phyloP scores from a whole-genome alignment of 345 rosid genomes.

The Boechera stricta region DNA sequence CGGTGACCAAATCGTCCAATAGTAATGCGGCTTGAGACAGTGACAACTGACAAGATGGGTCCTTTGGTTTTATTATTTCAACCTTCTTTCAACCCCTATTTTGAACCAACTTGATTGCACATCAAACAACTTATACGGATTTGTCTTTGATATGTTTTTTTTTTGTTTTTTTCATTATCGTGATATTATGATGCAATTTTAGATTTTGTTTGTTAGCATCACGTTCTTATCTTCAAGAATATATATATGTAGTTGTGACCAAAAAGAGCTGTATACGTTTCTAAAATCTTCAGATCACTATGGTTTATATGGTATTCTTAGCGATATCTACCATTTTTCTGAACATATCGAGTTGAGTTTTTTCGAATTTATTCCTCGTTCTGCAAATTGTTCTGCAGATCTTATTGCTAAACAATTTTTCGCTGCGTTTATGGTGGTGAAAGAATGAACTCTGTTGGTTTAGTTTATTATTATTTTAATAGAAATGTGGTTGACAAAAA shows the following conservation, averaged over 20 bases:
- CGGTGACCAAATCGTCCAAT: slow-evolving; percentile 27
- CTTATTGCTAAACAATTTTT: no score
- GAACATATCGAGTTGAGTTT: no score
- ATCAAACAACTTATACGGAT: slow-evolving; percentile 39
- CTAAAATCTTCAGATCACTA: no score
- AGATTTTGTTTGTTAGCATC: slow-evolving; percentile 28
- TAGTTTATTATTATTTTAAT: no score
- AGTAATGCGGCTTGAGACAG: slow-evolving; percentile 37
- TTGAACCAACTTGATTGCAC: slow-evolving; percentile 29
- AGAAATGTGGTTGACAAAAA: no score
- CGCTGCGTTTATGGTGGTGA: no score
- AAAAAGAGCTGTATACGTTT: slow-evolving; percentile 2
- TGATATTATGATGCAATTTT: slow-evolving; percentile 29
- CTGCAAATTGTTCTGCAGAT: no score
- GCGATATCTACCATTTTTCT: no score
- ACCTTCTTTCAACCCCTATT: slow-evolving; percentile 41
- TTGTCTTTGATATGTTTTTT: slow-evolving; percentile 39
- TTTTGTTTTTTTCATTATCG: neutral
- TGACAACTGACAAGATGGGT: slow-evolving; percentile 37
- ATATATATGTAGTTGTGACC: slow-evolving; percentile 15
- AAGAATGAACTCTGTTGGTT: no score
- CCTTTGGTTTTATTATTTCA: slow-evolving; percentile 3
- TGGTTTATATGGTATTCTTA: no score
- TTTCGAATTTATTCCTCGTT: no score
- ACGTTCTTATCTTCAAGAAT: slow-evolving; percentile 27